These are phyloP conservation scores for Hyphodiscus hymeniophilus DNA, from an alignment of 495 filamentous ascomycete species.

Conservation along the genomic window DNA sequence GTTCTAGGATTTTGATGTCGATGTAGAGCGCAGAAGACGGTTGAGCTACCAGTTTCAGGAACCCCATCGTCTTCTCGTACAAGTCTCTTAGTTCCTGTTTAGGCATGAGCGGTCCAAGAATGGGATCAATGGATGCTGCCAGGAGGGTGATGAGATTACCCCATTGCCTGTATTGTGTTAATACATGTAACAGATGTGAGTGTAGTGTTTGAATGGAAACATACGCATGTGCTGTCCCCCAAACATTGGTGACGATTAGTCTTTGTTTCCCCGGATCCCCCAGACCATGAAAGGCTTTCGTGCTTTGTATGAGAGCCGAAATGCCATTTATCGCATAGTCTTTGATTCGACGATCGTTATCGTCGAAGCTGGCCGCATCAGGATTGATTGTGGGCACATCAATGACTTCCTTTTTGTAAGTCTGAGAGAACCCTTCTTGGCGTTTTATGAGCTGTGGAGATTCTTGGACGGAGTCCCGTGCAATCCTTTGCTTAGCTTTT, in stretches of 20 bases:
- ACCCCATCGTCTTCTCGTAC: conserved; percentile 57
- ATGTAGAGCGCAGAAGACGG: conserved; percentile 58
- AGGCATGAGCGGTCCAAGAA: conserved; percentile 49
- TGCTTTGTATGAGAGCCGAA: conserved; percentile 72
- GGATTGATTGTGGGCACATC: conserved; percentile 20
- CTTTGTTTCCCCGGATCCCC: conserved; percentile 42
- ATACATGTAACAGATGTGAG: conserved; percentile 2
- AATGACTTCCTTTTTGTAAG: too few relatives aligned
- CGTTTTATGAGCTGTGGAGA: too few relatives aligned
- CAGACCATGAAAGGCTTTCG: conserved; percentile 72
- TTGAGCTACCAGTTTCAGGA: conserved; percentile 52
- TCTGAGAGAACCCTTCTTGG: too few relatives aligned
- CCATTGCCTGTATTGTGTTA: conserved; percentile 63
- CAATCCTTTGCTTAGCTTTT: conserved; percentile 13
- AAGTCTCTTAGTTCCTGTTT: conserved; percentile 40
- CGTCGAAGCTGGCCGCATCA: conserved; percentile 23
- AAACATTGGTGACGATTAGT: conserved; percentile 85
- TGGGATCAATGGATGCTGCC: conserved; percentile 59
- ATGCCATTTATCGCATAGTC: conserved; percentile 51
- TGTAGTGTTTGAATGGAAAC: conserved; percentile 28
- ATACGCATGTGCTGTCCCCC: conserved; percentile 96
- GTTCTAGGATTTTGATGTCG: conserved; percentile 59
- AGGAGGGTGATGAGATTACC: conserved; percentile 87
- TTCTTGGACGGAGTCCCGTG: conserved; percentile 11
- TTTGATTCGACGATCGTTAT: conserved; percentile 39